phyloP scores from a whole-genome alignment of 805 yeast species.

The Naumovozyma baii region DNA sequence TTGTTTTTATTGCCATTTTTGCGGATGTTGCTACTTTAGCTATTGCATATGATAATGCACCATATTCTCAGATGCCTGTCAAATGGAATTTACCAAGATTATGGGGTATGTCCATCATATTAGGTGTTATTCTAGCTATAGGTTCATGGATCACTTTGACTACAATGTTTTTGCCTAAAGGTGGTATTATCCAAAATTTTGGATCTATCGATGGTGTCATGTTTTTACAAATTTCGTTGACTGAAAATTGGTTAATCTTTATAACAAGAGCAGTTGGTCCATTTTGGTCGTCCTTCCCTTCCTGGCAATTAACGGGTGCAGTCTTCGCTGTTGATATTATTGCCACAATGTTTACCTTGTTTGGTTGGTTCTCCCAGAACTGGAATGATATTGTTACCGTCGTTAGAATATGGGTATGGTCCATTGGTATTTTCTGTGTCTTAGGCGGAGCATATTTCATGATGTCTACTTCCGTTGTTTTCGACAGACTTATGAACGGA shows the following conservation, averaged over 20 bases:
- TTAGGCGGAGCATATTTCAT: slow-evolving; percentile 94
- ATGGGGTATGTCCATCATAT: slow-evolving; percentile 91
- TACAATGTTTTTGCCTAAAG: slow-evolving; percentile 81
- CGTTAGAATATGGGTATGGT: slow-evolving; percentile 89
- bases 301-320: slow-evolving; percentile 95
- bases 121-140: slow-evolving; percentile 77
- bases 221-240: slow-evolving; percentile 87
- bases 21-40: slow-evolving; percentile 97
- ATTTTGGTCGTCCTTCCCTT: slow-evolving; percentile 93
- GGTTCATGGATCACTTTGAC: slow-evolving; percentile 95
- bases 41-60: slow-evolving; percentile 96
- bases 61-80: slow-evolving; percentile 84
- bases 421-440: slow-evolving; percentile 93
- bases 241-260: slow-evolving; percentile 97
- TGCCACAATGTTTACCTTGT: slow-evolving; percentile 84
- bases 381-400: slow-evolving; percentile 94
- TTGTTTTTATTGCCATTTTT: slow-evolving; percentile 93
- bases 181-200: slow-evolving; percentile 94
- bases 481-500: slow-evolving; percentile 81
- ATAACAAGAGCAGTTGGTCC: slow-evolving; percentile 96
- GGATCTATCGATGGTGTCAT: slow-evolving; percentile 89
- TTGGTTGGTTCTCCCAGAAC: slow-evolving; percentile 98
- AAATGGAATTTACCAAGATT: slow-evolving; percentile 95
- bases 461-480: slow-evolving; percentile 72
- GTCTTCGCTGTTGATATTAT: slow-evolving; percentile 81